Evolutionary conservation across 2,329 filamentous ascomycete genomes (phyloP).

Genomic region (Chaetomium strumarium): DNA sequence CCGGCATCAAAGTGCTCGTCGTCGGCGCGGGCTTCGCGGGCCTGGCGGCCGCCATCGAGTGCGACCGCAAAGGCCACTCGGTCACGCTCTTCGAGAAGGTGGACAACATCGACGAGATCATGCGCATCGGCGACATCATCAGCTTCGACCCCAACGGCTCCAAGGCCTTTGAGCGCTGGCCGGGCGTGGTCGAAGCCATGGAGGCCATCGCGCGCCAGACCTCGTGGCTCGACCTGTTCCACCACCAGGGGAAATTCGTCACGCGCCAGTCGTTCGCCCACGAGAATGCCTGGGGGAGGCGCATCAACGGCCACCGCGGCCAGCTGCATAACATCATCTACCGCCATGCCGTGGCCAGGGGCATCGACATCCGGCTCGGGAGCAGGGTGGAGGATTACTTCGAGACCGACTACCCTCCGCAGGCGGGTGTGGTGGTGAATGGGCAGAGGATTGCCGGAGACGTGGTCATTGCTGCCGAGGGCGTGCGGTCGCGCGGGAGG

Average conservation of each 20-base stretch:
- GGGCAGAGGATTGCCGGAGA: slow-evolving; percentile 36
- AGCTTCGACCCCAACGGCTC: slow-evolving; percentile 52
- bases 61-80: slow-evolving; percentile 48
- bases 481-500: slow-evolving; percentile 41
- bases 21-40: slow-evolving; percentile 53
- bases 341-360: slow-evolving; percentile 43
- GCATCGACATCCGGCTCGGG: slow-evolving; percentile 44
- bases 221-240: slow-evolving; percentile 36
- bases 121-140: slow-evolving; percentile 47
- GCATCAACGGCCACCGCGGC: slow-evolving; percentile 50
- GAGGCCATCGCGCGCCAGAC: slow-evolving; percentile 44
- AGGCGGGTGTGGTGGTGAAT: slow-evolving; percentile 38
- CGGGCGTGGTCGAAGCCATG: slow-evolving; percentile 44
- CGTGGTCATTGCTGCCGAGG: slow-evolving; percentile 42
- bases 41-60: slow-evolving; percentile 54
- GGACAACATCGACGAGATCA: slow-evolving; percentile 35
- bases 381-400: slow-evolving; percentile 42
- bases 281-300: slow-evolving; percentile 36
- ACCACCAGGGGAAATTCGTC: slow-evolving; percentile 44
- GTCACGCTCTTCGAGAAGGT: slow-evolving; percentile 42
- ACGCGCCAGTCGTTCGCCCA: slow-evolving; percentile 38
- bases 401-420: slow-evolving; percentile 33
- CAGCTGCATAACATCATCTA: slow-evolving; percentile 48
- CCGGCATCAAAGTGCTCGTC: slow-evolving; percentile 42
- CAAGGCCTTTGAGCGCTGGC: slow-evolving; percentile 52